Base-by-base conservation (phyloP, 1,284 basidiomycete genomes). In the Ceratobasidium sp. region DNA sequence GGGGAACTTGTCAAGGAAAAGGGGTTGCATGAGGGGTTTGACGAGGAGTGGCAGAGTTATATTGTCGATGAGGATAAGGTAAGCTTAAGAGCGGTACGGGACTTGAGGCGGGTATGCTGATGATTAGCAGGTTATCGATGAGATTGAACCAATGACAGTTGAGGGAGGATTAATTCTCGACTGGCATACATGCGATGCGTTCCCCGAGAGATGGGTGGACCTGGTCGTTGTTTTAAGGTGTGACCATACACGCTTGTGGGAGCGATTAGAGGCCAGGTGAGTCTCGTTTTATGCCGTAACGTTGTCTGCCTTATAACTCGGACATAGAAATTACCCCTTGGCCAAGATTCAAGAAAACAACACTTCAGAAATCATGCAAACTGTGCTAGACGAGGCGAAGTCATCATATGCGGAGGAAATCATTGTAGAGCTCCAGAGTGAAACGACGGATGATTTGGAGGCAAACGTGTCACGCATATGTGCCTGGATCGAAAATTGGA, bases 281-380 rank as follows among this genome's bases (percentile, higher is more conserved):
- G 90, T 86, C n/a, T 60, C 51, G 33, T 45, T 31, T 31, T 26
- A 20, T 56, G 45, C 53, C 45, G n/a, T n/a, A n/a, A 13, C 37
- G 39, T 28, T 53, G 23, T 56, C 63, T 53, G 31, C 15, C 39
- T 33, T 11, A 45, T 31, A 10, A 26, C 15, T 3, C 8, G 8
- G 4, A 23, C n/a, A 10, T 83, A 98, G 97, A 79, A 90, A 90
- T 13, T 99, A 99, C 82, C 86, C 93, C 0, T 84, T 96, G 61
- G 94, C 95, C 82, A 99, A 99, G 86, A 95, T 99, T 11, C 93
- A 97, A 83, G 98, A 99, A 84, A 99, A 99, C 84, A 97, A 99
- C 84, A 92, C 97, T 81, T 96, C 97, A 10, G 97, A 99, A 85
- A 99, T 99, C 82, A 98, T 99, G 97, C 89, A 95, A 81, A 91